Base-by-base conservation (phyloP, 2,329 filamentous ascomycete genomes). In the Diplodia mutila region DNA sequence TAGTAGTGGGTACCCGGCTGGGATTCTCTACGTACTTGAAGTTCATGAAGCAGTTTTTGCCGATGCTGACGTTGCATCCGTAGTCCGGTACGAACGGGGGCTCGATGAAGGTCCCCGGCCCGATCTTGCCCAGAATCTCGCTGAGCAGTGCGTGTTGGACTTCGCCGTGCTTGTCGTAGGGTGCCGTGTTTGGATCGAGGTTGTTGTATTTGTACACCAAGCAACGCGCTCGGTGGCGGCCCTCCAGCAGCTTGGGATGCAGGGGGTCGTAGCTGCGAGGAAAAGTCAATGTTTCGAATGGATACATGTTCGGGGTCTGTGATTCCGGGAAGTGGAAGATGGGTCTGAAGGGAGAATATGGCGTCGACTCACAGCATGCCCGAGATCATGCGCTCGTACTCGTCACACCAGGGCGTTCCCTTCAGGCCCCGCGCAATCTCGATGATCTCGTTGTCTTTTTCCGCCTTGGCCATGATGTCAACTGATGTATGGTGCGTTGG, bases 1-100 rank as follows among this genome's bases (percentile, higher is more conserved):
- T 16, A 37, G 29, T 4, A 12, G 34, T 37, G 9, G 9, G 34
- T 29, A 29, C 29, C 29, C 29, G 4, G 16, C 16, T 4, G 2
- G 5, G 6, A 7, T 18, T 12, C 18, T 14, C 34, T 53, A 53
- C 53, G 32, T 21, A 55, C 53, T 23, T 23, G 53, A 55, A 55
- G 53, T 55, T 55, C 32, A 37, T 37, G 53, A 55, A 55, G 32
- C 53, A 55, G 53, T 55, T 55, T n/a, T 55, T 55, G 11, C 53
- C 53, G 18, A 55, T 55, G 53, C 53, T 55, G 29, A 55, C 53
- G 32, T 55, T 55, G 53, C 29, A 55, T 11, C 53, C 53, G 53
- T 55, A 55, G n/a, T 55, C 53, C 3, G 53, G 53, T 2, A 23
- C 1, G 11, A 55, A 55, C 3, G 53, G 53, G 1, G 53, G 53